A percentile compares a stretch with the other conserved stretches of the same genome.
These are phyloP conservation scores for Ustilago sp. DNA, from an alignment of 1,284 basidiomycete genomes.

Conservation along the genomic window DNA sequence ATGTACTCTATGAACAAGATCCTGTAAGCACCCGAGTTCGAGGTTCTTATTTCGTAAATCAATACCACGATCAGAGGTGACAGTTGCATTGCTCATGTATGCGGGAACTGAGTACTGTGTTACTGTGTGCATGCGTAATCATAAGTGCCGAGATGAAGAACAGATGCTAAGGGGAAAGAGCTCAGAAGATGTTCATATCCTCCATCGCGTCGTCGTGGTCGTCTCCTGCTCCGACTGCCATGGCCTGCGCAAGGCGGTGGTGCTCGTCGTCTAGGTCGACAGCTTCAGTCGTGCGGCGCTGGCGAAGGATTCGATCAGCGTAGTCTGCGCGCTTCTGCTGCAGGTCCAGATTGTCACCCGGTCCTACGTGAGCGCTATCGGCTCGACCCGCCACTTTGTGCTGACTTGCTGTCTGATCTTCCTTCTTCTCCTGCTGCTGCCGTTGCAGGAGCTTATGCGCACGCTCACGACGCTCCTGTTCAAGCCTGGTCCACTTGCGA, in stretches of 20 bases:
- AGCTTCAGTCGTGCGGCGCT: slow-evolving; percentile 22
- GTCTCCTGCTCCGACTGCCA: background rate
- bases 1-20: slow-evolving; percentile 59
- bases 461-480: slow-evolving; percentile 25
- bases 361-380: background rate
- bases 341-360: slow-evolving; percentile 2
- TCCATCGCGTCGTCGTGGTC: slow-evolving; percentile 3
- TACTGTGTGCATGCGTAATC: background rate
- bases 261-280: slow-evolving; percentile 29
- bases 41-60: background rate
- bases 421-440: background rate
- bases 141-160: background rate
- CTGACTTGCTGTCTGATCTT: background rate
- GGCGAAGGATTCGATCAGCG: slow-evolving; percentile 29
- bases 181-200: slow-evolving; percentile 33
- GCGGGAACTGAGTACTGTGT: background rate
- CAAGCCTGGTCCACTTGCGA: slow-evolving; percentile 33
- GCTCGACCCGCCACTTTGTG: background rate
- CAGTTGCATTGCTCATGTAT: background rate
- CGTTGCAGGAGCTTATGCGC: slow-evolving; percentile 6
- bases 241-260: background rate
- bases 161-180: background rate
- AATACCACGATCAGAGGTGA: background rate
- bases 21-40: slow-evolving; percentile 13
- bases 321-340: slow-evolving; percentile 30